Conservation (phyloP, 1,284 basidiomycete genomes). For the Mrakiaceae sp. region DNA sequence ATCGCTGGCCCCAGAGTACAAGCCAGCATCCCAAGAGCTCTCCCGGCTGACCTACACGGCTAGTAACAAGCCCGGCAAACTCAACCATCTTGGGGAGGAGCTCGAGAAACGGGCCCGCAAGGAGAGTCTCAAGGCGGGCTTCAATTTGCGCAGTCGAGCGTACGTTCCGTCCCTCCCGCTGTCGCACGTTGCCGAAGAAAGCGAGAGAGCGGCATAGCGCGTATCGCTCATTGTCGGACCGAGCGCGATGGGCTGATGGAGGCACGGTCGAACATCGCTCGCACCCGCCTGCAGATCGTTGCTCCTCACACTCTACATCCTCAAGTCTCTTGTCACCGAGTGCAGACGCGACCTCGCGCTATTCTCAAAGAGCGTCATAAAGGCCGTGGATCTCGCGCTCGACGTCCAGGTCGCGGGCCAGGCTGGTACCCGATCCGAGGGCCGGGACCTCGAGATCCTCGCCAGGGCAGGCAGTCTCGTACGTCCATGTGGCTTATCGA, state of each 20-base stretch:
- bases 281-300: conserved; percentile 47
- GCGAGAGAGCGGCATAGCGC: too few relatives aligned
- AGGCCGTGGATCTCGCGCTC: conserved; percentile 59
- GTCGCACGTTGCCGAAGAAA: too few relatives aligned
- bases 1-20: conserved; percentile 54
- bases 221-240: too few relatives aligned
- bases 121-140: conserved; percentile 58
- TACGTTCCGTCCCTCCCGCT: conserved; percentile 37
- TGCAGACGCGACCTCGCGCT: conserved; percentile 77
- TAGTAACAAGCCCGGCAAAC: conserved; percentile 76
- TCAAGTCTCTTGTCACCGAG: conserved; percentile 75
- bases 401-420: conserved; percentile 42
- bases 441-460: conserved; percentile 65
- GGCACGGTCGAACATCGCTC: too few relatives aligned
- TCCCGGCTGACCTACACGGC: conserved; percentile 88
- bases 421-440: conserved; percentile 24
- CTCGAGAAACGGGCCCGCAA: conserved; percentile 63
- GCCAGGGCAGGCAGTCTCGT: conserved; percentile 74
- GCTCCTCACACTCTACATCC: conserved; percentile 74
- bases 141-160: conserved; percentile 65
- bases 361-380: conserved; percentile 64
- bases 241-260: too few relatives aligned
- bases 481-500: conserved; percentile 30
- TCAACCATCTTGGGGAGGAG: conserved; percentile 72
- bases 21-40: conserved; percentile 79